Conservation (phyloP, 1,139 yeast genomes). For the Debaryomycetaceae sp. region DNA sequence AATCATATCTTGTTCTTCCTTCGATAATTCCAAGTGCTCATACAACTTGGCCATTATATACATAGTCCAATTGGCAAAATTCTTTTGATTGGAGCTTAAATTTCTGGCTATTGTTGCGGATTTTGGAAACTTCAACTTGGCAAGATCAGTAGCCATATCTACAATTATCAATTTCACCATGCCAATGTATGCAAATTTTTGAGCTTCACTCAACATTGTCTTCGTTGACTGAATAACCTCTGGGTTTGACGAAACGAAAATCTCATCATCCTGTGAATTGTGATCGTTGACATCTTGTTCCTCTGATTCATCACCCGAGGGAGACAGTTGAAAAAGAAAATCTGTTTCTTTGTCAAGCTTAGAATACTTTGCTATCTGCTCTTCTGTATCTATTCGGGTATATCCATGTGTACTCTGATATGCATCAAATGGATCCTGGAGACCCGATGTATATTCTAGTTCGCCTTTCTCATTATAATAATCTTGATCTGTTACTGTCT, state of each 20-base stretch:
- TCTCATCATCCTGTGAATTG: constrained; percentile 33
- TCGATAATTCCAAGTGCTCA: constrained; percentile 70
- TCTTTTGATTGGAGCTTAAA: constrained; percentile 69
- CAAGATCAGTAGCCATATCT: constrained; percentile 78
- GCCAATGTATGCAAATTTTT: constrained; percentile 90
- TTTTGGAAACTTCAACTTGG: constrained; percentile 52
- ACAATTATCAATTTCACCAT: constrained; percentile 71
- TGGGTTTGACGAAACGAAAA: constrained; percentile 37
- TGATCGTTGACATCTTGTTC: constrained; percentile 13
- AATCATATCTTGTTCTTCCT: constrained; percentile 82
- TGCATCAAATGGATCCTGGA: constrained; percentile 8
- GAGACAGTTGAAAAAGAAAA: constrained; percentile 54
- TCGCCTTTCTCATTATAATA: constrained; percentile 53
- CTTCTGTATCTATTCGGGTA: constrained; percentile 85
- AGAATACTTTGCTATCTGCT: constrained; percentile 75
- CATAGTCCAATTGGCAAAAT: constrained; percentile 83
- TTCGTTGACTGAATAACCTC: constrained; percentile 79
- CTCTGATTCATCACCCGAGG: constrained; percentile 6
- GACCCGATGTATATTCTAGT: constrained; percentile 28
- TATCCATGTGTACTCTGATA: constrained; percentile 52
- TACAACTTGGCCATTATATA: constrained; percentile 69
- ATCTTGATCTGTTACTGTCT: constrained; percentile 47
- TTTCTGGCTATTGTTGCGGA: constrained; percentile 54
- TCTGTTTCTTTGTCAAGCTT: constrained; percentile 80
- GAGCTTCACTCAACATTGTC: constrained; percentile 74